Evolutionary conservation across 805 yeast species (phyloP), one percentile per base, ranked within the genome.

Genomic region (Diddensiella transvaalensis): DNA sequence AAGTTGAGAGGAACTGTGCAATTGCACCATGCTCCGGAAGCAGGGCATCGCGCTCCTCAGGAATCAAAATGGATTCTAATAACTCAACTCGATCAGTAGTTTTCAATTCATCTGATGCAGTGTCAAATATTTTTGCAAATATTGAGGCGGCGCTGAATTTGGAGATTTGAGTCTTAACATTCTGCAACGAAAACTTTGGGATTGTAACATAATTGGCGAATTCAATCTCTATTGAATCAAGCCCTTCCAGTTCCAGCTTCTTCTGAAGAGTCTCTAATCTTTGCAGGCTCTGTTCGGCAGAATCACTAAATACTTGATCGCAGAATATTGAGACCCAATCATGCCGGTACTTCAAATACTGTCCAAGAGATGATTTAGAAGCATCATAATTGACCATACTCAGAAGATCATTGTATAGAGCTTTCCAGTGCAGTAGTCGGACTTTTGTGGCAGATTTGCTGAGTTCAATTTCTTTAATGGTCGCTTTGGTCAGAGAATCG

Each of bases 121-220:
- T 45, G 17, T 53, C 49, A 42, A 80, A 69, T 5, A 81, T 73
- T 15, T 69, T 70, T 2, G 87, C 75, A 57, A 86, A 85, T 10
- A 81, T 74, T 0, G 83, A 69, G 39, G 88, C 76, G 0, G 91
- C 86, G 22, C 80, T 78, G 11, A 86, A 71, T 44, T 87, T 86
- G 1, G 90, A 82, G 17, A 82, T 68, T 56, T 87, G 90, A 3
- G 79, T 71, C 30, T 72, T 73, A 5, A 87, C 72, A 3, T 77
- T 70, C 0, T 71, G 66, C 1, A 63, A 44, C 37, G 75, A 80
- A 2, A 90, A 64, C 1, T 72, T 67, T 1, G 87, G 83, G 13
- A 90, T 78, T 48, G 74, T 68, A 1, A 72, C 68, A 55, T 76
- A 84, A 60, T 89, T 88, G 1, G 79, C 73, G 61, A 77, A 80